A percentile compares a stretch with the other conserved stretches of the same genome.
Conservation (phyloP, 352 stramenopile genomes). For the Pythium rishiriense region DNA sequence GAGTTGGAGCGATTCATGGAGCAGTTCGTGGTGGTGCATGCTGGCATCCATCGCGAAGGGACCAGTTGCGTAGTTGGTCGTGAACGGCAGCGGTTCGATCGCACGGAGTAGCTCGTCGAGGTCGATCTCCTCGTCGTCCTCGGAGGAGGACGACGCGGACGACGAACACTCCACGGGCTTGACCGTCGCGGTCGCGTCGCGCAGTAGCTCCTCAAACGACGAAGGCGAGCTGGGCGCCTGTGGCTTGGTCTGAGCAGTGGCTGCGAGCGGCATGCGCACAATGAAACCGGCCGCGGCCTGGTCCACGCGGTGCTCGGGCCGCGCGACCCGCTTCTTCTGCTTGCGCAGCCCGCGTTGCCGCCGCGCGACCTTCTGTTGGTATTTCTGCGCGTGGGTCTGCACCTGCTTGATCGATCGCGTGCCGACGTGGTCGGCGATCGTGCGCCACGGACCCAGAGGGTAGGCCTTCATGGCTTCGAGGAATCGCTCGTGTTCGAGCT, state of each 20-base stretch:
- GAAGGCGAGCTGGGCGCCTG: slow-evolving; percentile 16
- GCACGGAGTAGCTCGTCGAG: slow-evolving; percentile 22
- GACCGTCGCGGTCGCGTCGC: background rate
- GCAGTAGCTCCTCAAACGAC: slow-evolving; percentile 25
- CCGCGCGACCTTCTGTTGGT: slow-evolving; percentile 83
- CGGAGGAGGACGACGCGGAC: background rate
- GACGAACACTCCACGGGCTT: slow-evolving; percentile 1
- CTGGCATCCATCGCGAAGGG: slow-evolving; percentile 40
- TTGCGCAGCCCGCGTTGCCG: slow-evolving; percentile 78
- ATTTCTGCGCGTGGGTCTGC: slow-evolving; percentile 86
- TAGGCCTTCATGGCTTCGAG: slow-evolving; percentile 84
- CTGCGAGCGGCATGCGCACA: slow-evolving; percentile 31
- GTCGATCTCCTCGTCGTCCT: slow-evolving; percentile 4
- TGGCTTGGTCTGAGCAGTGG: background rate
- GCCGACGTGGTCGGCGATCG: slow-evolving; percentile 71
- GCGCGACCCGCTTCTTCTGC: slow-evolving; percentile 83
- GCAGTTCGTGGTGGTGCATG: slow-evolving; percentile 38
- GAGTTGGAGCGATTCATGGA: slow-evolving; percentile 26
- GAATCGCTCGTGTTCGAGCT: slow-evolving; percentile 80
- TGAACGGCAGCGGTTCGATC: slow-evolving; percentile 58
- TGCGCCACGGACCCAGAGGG: slow-evolving; percentile 68
- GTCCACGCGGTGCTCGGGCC: slow-evolving; percentile 75
- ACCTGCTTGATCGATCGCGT: slow-evolving; percentile 84
- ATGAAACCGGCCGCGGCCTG: slow-evolving; percentile 64
- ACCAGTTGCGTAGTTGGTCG: background rate